Base-by-base conservation (phyloP, 176 grass and related monocot genomes). In the Dendrocalamus sinicus region DNA sequence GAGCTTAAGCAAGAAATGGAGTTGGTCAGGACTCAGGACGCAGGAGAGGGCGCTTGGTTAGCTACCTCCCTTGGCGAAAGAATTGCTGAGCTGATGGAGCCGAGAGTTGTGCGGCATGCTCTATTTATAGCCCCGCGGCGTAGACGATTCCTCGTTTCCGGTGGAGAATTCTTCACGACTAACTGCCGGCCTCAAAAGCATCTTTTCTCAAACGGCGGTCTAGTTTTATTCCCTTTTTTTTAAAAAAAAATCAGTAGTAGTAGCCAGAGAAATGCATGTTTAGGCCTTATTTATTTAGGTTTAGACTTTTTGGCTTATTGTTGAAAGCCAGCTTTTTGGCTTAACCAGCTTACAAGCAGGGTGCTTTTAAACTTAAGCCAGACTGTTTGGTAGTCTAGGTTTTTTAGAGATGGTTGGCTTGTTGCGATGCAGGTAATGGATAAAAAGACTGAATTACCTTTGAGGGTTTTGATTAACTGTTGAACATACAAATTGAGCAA, bases 71-170 rank as follows among this genome's bases (percentile, higher is more conserved):
- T 12, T 55, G 72, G 11, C 53, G 14, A 15, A 7, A 78, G 15
- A 39, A 9, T 6, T 53, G 24, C 37, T 69, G 22, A 70, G 70
- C 76, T 67, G 81, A 85, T 85, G 82, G 40, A 4, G 39, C 26
- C 51, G 2, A 44, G 77, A 48, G 83, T 6, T 8, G 22, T 15
- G 35, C 5, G 12, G 9, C 37, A 44, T 3, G 15, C 53, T 35
- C 12, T 71, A 86, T 70, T 72, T 90, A 90, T 89, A 82, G 88
- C 30, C 20, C 51, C 52, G 30, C 70, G 62, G 22, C 3, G 24
- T 5, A 9, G 22, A 19, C 0, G 88, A 77, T 86, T 86, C 64
- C 72, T 81, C 26, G 60, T 67, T 19, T 14, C 61, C 13, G 40
- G 43, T 68, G 2, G 60, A 86, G 65, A 83, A 28, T 28, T 48